phyloP scores from a whole-genome alignment of 2,329 filamentous ascomycete genomes.

The Botryotinia narcissicola region DNA sequence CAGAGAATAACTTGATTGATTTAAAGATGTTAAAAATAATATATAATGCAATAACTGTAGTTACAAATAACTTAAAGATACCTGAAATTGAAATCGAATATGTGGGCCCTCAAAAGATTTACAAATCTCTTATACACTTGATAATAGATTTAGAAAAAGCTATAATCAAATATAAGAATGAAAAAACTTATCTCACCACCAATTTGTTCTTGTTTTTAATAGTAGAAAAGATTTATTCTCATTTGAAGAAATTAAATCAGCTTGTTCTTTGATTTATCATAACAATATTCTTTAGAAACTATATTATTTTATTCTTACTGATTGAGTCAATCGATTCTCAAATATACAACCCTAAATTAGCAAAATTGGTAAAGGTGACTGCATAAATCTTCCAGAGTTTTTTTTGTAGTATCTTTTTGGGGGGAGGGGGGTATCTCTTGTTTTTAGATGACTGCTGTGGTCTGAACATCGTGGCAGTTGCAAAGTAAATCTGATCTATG shows the following conservation, averaged over 20 bases:
- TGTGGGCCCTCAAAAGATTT: neutral
- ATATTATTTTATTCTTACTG: neutral
- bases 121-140: neutral
- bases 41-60: neutral
- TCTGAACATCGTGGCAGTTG: neutral
- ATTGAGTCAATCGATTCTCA: neutral
- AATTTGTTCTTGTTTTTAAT: neutral
- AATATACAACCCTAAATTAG: neutral
- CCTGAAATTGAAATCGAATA: neutral
- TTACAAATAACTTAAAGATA: neutral
- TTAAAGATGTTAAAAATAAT: neutral
- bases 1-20: neutral
- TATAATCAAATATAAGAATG: neutral
- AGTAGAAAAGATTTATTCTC: neutral
- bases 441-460: neutral
- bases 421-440: neutral
- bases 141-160: neutral
- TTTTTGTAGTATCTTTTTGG: neutral
- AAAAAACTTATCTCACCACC: neutral
- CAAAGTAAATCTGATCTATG: neutral
- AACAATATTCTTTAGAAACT: neutral
- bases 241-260: neutral
- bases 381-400: neutral
- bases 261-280: neutral
- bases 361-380: neutral